phyloP scores from a whole-genome alignment of 2,329 filamentous ascomycete genomes.

The Mycosphaerelloides madeirae region DNA sequence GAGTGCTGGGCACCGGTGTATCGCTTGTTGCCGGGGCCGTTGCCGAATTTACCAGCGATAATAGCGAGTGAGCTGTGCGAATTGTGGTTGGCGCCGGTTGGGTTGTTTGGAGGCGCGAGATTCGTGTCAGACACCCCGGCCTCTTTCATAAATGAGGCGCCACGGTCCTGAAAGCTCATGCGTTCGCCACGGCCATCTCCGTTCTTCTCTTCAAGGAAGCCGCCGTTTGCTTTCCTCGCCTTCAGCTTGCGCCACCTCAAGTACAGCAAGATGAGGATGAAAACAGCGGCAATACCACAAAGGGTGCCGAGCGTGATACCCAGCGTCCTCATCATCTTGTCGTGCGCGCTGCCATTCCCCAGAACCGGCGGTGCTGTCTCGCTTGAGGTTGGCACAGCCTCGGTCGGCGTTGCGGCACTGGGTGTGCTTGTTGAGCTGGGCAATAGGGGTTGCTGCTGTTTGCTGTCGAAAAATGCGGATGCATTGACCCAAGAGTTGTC shows the following conservation, averaged over 20 bases:
- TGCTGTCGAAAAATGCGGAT: slow-evolving; percentile 55
- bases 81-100: slow-evolving; percentile 9
- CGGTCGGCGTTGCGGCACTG: slow-evolving; percentile 31
- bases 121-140: slow-evolving; percentile 40
- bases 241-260: slow-evolving; percentile 58
- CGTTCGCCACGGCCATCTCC: slow-evolving; percentile 24
- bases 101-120: slow-evolving; percentile 19
- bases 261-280: slow-evolving; percentile 68
- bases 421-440: slow-evolving; percentile 28
- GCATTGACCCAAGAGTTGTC: slow-evolving; percentile 76
- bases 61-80: slow-evolving; percentile 43
- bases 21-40: slow-evolving; percentile 46
- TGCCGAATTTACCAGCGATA: slow-evolving; percentile 50
- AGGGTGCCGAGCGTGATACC: slow-evolving; percentile 81
- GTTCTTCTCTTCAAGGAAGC: slow-evolving; percentile 40
- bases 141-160: slow-evolving; percentile 50
- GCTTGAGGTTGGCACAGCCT: slow-evolving; percentile 34
- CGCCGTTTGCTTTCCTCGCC: slow-evolving; percentile 46
- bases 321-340: slow-evolving; percentile 57
- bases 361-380: slow-evolving; percentile 32
- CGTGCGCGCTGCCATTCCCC: slow-evolving; percentile 37
- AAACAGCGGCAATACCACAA: slow-evolving; percentile 63
- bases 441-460: slow-evolving; percentile 31
- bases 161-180: slow-evolving; percentile 48
- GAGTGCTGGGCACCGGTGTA: slow-evolving; percentile 22